phyloP scores from a whole-genome alignment of 1,284 basidiomycete genomes.

The Marasmius oreades region DNA sequence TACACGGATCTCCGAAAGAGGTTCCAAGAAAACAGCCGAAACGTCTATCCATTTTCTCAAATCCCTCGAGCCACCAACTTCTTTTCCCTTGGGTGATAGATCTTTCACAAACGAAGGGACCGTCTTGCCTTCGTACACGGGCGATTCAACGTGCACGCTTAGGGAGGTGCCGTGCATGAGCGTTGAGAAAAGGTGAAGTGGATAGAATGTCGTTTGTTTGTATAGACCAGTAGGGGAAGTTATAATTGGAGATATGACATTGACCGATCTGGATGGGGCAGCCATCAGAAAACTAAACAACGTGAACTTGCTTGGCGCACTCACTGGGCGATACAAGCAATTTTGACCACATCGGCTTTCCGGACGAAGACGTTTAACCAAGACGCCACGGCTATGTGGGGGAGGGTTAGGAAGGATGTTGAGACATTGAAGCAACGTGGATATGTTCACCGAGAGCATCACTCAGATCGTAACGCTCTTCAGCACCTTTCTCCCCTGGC shows the following conservation, averaged over 20 bases:
- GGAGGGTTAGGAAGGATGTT: neutral
- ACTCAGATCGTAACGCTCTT: constrained; percentile 58
- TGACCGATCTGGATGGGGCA: constrained; percentile 32
- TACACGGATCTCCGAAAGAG: constrained; percentile 35
- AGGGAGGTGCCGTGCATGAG: constrained; percentile 50
- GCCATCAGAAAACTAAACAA: neutral
- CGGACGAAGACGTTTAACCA: constrained; percentile 66
- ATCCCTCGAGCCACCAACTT: constrained; percentile 31
- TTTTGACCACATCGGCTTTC: constrained; percentile 56
- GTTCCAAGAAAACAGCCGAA: constrained; percentile 38
- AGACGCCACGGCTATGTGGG: constrained; percentile 36
- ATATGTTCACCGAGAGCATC: constrained; percentile 49
- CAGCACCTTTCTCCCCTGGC: constrained; percentile 51
- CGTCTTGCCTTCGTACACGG: constrained; percentile 43
- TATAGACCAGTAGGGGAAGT: constrained; percentile 43
- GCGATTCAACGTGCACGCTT: constrained; percentile 35
- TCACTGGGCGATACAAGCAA: constrained; percentile 63
- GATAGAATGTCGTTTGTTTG: constrained; percentile 51
- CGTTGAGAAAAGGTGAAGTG: constrained; percentile 49
- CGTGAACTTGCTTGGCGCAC: constrained; percentile 8
- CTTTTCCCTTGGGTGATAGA: constrained; percentile 25
- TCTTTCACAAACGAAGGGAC: constrained; percentile 44
- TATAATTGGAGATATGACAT: constrained; percentile 52
- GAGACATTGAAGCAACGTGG: neutral
- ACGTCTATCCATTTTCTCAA: constrained; percentile 43